Base-by-base conservation (phyloP, 1,284 basidiomycete genomes). In the Caloboletus firmus region DNA sequence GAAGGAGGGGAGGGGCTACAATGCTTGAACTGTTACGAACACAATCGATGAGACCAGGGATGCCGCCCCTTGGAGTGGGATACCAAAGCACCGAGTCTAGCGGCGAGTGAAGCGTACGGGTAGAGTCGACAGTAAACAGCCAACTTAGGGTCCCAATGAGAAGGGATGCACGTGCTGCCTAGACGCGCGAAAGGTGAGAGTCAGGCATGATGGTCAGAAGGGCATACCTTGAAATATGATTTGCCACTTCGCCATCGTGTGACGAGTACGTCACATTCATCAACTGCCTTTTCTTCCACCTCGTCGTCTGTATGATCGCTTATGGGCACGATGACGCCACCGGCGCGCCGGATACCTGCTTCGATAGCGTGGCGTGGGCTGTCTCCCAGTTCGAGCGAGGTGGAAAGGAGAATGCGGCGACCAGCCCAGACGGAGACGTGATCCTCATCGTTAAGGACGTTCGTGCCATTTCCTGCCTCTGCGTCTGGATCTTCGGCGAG, bases 61-160 rank as follows among this genome's bases (percentile, higher is more conserved):
- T 74, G 7, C 70, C 66, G 10, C 67, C 68, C 43, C 71, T 77
- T 13, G 80, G 81, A 41, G 76, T 71, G 0, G 79, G 81, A 62
- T 79, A 82, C 68, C 80, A 81, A n/a, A 80, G 62, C 0, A 82
- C 65, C 39, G 79, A 87, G 56, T 91, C 84, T 28, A 83, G 77
- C 0, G 93, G 91, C 9, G 83, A 75, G 5, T 82, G 76, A 7
- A 92, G 65, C 0, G 78, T 72, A 7, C 85, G 84, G 0, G 79
- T 81, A 0, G 83, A 77, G 50, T 91, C 79, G 5, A 91, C 85
- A 64, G 87, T 83, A 67, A 92, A 90, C 9, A 95, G 65, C 93
- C 93, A 96, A 1, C 83, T 75, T 2, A 94, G 74, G 0, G 86
- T 91, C 5, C 87, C 93, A 20, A 95, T 83, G 4, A 83, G 82